Conservation (phyloP, 306 rosid genomes). For the Aeschynomene evenia region DNA sequence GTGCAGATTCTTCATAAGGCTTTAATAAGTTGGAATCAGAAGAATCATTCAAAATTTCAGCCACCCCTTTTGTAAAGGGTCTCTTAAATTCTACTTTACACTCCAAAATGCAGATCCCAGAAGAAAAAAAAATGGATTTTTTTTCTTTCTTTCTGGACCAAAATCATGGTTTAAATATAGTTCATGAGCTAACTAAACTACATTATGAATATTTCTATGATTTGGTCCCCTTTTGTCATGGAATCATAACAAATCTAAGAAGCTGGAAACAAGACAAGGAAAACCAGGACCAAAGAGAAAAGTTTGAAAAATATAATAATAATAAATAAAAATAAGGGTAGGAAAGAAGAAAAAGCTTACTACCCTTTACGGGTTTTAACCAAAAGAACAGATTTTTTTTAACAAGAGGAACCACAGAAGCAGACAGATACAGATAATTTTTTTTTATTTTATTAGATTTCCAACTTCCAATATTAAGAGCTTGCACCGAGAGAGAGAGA, state of each 20-base stretch:
- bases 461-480: slow-evolving; percentile 20
- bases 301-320: background rate
- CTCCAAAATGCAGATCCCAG: slow-evolving; percentile 38
- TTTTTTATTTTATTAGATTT: slow-evolving; percentile 26
- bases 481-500: slow-evolving; percentile 4
- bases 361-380: slow-evolving; percentile 4
- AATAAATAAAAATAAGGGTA: too few relatives aligned
- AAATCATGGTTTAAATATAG: slow-evolving; percentile 8
- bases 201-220: slow-evolving; percentile 10
- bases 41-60: slow-evolving; percentile 43
- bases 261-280: slow-evolving; percentile 1
- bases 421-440: slow-evolving; percentile 11
- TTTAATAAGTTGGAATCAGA: slow-evolving; percentile 25
- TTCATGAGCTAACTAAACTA: slow-evolving; percentile 44
- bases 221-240: slow-evolving; percentile 5
- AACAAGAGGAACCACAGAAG: background rate
- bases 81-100: background rate
- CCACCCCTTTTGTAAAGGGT: slow-evolving; percentile 12
- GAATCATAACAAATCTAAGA: background rate
- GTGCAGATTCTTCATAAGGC: slow-evolving; percentile 60
- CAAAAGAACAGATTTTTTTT: slow-evolving; percentile 28
- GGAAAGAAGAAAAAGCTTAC: background rate
- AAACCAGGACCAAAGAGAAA: background rate
- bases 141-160: too few relatives aligned
- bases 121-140: background rate